Base-by-base conservation (phyloP, 179 eudicot genomes). In the Actinidia arguta region DNA sequence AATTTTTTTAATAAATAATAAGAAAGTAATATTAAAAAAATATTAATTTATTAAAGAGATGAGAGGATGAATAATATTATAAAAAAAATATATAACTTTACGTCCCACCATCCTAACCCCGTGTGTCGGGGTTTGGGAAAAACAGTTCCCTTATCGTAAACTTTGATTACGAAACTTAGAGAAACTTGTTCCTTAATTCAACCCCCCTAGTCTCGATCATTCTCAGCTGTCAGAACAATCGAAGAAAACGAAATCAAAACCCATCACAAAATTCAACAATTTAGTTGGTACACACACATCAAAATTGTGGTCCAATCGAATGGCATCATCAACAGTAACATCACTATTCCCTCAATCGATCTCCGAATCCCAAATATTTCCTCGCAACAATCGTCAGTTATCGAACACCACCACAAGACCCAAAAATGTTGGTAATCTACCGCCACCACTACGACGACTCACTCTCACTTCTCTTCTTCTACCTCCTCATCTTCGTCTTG, bases 401-500 rank as follows among this genome's bases (percentile, higher is more conserved):
- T 76, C 67, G 79, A 56, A 44, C 17, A 44, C 68, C 22, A n/a
- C 80, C 12, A 75, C 20, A 4, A 46, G 55, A 50, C 1, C 80
- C 58, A 24, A 39, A 63, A 47, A 78, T 63, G 72, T 2, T 63
- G 11, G 56, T 63, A 1, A 27, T 63, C 6, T 63, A 62, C 80
- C 80, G 58, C 8, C 66, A 44, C 14, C 52, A 44, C 68, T 79
- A 88, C 18, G 79, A 56, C 31, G 56, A 80, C 0, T 87, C 81
- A 71, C 70, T 44, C 1, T 83, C 84, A 69, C 27, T 80, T 58
- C 50, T 85, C 14, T 75, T 86, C 63, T 85, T 80, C 75, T 89
- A 17, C 74, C 79, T 82, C 24, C 80, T 88, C 18, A 76, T 88
- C 81, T 70, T 89, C 69, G 66, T 82, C 59, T 54, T 82, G 71